phyloP scores from a whole-genome alignment of 2,329 filamentous ascomycete species.

The Aspergillus sojae region DNA sequence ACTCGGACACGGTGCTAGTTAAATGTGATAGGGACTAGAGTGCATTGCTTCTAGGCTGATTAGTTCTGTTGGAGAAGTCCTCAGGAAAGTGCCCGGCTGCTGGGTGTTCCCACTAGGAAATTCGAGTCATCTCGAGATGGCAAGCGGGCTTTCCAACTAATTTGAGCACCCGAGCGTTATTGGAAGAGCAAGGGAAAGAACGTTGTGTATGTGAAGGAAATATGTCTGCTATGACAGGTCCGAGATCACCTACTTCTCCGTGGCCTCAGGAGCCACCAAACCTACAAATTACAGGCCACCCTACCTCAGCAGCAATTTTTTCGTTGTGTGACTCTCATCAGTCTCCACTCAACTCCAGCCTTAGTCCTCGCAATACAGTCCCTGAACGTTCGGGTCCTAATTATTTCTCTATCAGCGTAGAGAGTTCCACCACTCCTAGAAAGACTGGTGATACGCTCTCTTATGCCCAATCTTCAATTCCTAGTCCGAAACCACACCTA shows the following conservation, averaged over 20 bases:
- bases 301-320: constrained; percentile 22
- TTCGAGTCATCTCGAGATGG: constrained; percentile 18
- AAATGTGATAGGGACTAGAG: background rate
- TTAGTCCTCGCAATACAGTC: constrained; percentile 18
- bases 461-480: constrained; percentile 68
- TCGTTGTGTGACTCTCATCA: constrained; percentile 22
- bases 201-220: constrained; percentile 13
- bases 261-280: constrained; percentile 33
- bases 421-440: constrained; percentile 60
- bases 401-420: constrained; percentile 79
- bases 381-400: constrained; percentile 66
- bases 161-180: constrained; percentile 8
- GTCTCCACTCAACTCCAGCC: constrained; percentile 26
- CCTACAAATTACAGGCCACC: constrained; percentile 22
- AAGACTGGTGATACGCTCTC: constrained; percentile 76
- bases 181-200: background rate
- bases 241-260: constrained; percentile 37
- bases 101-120: background rate
- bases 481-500: constrained; percentile 40
- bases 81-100: background rate
- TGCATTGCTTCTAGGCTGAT: background rate
- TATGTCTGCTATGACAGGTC: constrained; percentile 36
- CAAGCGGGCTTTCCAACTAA: constrained; percentile 17
- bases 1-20: background rate
- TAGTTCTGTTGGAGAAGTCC: background rate